A percentile compares a stretch with the other conserved stretches of the same genome.
phyloP scores from a whole-genome alignment of 148 eudicot species.

The Chenopodium suecicum region DNA sequence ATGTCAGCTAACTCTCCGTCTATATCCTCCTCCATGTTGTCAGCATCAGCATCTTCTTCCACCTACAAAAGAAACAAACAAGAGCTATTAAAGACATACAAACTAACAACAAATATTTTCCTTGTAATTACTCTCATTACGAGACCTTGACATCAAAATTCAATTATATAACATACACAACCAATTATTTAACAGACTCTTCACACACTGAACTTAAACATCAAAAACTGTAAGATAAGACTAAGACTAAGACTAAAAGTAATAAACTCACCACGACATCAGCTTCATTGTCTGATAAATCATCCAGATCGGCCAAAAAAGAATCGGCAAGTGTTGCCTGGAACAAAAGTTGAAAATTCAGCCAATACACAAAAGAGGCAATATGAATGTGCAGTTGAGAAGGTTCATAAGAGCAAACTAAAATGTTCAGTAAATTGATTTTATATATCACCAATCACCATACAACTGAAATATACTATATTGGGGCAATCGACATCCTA shows the following conservation, averaged over 20 bases:
- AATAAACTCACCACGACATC: conserved; percentile 51
- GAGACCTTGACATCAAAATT: neutral
- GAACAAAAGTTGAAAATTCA: conserved; percentile 10
- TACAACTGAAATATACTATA: neutral
- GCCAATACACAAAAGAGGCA: neutral
- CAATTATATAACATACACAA: neutral
- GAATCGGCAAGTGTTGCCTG: conserved; percentile 96
- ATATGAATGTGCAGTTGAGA: neutral
- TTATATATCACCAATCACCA: neutral
- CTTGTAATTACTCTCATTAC: neutral
- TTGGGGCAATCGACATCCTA: neutral
- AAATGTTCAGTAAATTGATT: neutral
- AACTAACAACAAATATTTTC: neutral
- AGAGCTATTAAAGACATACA: neutral
- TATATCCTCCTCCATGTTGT: conserved; percentile 80
- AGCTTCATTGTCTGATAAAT: conserved; percentile 87
- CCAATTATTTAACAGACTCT: neutral
- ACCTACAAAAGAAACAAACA: conserved; percentile 42
- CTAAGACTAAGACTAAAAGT: neutral
- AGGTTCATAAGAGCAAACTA: neutral
- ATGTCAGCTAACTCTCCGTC: conserved; percentile 86
- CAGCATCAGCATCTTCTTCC: conserved; percentile 51
- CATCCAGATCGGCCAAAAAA: conserved; percentile 94
- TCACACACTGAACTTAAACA: neutral
- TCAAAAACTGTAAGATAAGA: neutral